These are phyloP conservation scores for Coelastrella sp. DNA, from an alignment of 139 green algal genomes.

Conservation along the genomic window DNA sequence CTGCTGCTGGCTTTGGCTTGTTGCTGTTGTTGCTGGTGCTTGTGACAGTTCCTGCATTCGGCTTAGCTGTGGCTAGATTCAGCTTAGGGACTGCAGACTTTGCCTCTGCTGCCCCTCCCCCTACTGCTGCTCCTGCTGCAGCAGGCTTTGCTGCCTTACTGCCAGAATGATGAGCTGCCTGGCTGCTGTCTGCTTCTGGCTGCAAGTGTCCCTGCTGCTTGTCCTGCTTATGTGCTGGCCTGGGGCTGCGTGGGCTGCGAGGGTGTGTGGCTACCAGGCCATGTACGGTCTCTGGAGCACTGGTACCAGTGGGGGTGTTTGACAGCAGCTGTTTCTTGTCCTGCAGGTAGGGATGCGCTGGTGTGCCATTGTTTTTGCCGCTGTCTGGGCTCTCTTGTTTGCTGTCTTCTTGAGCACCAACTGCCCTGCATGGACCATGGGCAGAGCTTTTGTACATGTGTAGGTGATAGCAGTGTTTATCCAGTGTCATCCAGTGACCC, in stretches of 20 bases:
- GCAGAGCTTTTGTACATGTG: no score
- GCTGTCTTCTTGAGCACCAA: neutral
- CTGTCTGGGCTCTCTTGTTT: neutral
- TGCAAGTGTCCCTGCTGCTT: neutral
- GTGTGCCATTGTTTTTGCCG: neutral
- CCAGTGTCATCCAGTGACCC: no score
- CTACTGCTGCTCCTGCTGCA: neutral
- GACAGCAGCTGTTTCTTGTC: neutral
- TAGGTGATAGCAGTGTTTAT: no score
- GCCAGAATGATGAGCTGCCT: neutral
- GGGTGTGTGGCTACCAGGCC: neutral
- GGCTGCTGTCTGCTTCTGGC: neutral
- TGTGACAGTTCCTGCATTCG: no score
- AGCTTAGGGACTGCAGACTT: neutral
- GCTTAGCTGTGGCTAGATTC: neutral
- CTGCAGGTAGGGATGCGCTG: neutral
- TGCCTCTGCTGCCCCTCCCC: neutral
- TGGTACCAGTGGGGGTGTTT: neutral
- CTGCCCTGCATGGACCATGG: no score
- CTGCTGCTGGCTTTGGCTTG: neutral
- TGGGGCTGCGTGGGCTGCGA: neutral
- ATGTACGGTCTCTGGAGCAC: neutral
- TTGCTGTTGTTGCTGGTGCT: slow-evolving; percentile 6
- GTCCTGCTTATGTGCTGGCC: neutral
- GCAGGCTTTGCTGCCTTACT: neutral